A percentile compares a stretch with the other conserved stretches of the same genome.
Evolutionary conservation across 73 alveolate genomes (phyloP).

Genomic region (Paramecium tetraurelia): DNA sequence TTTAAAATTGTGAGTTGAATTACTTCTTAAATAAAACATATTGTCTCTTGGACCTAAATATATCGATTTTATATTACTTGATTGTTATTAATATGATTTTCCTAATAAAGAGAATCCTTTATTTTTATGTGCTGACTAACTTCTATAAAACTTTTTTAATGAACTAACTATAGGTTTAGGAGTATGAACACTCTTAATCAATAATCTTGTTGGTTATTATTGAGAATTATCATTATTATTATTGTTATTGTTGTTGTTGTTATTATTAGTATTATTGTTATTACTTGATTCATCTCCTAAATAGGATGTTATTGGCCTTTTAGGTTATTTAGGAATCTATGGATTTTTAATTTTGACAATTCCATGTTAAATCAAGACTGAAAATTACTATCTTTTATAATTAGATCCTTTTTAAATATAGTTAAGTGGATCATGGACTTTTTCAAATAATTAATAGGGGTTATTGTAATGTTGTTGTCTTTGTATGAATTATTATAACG

Average conservation of each 20-base stretch:
- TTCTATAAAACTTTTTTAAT: not conserved
- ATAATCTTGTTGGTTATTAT: not conserved
- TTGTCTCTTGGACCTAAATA: not conserved
- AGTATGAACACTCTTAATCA: not conserved
- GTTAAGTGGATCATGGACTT: conserved; percentile 1
- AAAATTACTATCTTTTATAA: not conserved
- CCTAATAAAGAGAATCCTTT: not conserved
- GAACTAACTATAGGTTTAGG: conserved; percentile 34
- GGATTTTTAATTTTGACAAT: not conserved
- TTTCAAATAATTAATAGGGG: not conserved
- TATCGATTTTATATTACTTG: not conserved
- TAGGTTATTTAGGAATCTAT: not conserved
- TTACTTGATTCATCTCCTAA: not conserved
- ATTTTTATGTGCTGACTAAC: not conserved
- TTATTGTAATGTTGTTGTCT: not conserved
- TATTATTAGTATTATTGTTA: not conserved
- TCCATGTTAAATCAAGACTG: conserved; percentile 9
- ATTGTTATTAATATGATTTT: not conserved
- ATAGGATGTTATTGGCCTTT: not conserved
- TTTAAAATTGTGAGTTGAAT: not conserved
- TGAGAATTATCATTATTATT: not conserved
- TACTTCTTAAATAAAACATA: not conserved
- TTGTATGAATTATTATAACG: not conserved
- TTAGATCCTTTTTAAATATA: not conserved
- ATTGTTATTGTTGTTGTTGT: not conserved